phyloP scores from a whole-genome alignment of 1,284 basidiomycete genomes.

The Cutaneotrichosporon curvatum region DNA sequence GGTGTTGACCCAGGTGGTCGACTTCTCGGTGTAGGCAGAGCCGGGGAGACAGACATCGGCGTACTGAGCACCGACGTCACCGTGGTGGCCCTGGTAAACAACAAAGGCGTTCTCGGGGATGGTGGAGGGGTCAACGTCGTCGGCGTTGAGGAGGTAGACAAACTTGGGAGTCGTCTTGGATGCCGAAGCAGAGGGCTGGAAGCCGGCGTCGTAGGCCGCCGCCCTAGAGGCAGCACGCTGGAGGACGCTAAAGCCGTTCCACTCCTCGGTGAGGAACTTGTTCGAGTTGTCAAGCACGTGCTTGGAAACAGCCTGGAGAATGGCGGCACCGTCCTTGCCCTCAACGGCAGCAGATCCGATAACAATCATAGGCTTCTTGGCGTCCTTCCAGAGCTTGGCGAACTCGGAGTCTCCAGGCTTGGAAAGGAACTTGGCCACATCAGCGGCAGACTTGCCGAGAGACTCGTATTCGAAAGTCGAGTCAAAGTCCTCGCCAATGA shows the following conservation, averaged over 20 bases:
- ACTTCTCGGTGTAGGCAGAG: slow-evolving; percentile 94
- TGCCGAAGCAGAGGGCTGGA: slow-evolving; percentile 73
- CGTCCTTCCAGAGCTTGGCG: slow-evolving; percentile 77
- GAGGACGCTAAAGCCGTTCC: slow-evolving; percentile 91
- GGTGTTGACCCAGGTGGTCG: slow-evolving; percentile 91
- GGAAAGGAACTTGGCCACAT: slow-evolving; percentile 69
- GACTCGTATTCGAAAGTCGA: slow-evolving; percentile 91
- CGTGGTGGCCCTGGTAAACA: slow-evolving; percentile 98
- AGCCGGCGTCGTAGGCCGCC: slow-evolving; percentile 94
- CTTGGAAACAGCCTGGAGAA: slow-evolving; percentile 70
- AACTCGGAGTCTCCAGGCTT: slow-evolving; percentile 62
- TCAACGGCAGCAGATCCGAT: slow-evolving; percentile 83
- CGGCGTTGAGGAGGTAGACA: slow-evolving; percentile 92
- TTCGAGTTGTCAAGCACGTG: slow-evolving; percentile 72
- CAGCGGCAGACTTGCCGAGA: slow-evolving; percentile 71
- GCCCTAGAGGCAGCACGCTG: slow-evolving; percentile 85
- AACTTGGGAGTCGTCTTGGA: slow-evolving; percentile 80
- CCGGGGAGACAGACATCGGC: slow-evolving; percentile 94
- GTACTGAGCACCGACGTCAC: slow-evolving; percentile 91
- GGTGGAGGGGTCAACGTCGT: slow-evolving; percentile 82
- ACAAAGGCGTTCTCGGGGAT: slow-evolving; percentile 94
- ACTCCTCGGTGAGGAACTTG: slow-evolving; percentile 75
- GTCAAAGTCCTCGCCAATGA: slow-evolving; percentile 87
- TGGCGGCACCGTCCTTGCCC: slow-evolving; percentile 75
- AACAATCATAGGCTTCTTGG: slow-evolving; percentile 90